Conservation (phyloP, 2,329 filamentous ascomycete genomes). For the Sphaerostilbella broomeana region DNA sequence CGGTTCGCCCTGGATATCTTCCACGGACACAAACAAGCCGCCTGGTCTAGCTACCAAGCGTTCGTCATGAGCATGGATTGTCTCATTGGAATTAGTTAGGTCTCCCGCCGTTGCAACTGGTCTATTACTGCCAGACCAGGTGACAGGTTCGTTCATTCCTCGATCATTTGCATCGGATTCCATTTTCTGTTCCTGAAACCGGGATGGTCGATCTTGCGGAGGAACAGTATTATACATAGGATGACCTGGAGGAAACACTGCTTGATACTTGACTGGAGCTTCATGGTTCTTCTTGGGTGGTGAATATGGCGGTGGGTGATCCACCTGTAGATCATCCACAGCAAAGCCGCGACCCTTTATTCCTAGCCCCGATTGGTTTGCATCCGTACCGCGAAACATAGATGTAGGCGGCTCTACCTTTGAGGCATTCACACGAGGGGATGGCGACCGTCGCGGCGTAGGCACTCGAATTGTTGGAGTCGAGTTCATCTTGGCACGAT, state of each 20-base stretch:
- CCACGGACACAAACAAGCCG: neutral
- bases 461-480: constrained; percentile 9
- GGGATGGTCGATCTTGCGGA: too few species aligned
- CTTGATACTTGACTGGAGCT: constrained; percentile 43
- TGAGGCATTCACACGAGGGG: constrained; percentile 1
- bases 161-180: too few species aligned
- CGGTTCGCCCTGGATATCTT: neutral
- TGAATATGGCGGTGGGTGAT: constrained; percentile 52
- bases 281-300: constrained; percentile 35
- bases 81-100: too few species aligned
- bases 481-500: constrained; percentile 4
- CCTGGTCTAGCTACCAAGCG: too few species aligned
- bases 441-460: constrained; percentile 12
- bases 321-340: constrained; percentile 30
- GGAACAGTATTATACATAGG: constrained; percentile 37
- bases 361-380: constrained; percentile 12
- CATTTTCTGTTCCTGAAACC: too few species aligned
- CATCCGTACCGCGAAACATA: constrained; percentile 1
- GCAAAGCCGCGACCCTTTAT: constrained; percentile 36
- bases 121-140: too few species aligned
- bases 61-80: too few species aligned
- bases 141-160: too few species aligned
- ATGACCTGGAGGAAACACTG: constrained; percentile 52
- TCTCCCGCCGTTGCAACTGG: too few species aligned
- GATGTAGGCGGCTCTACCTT: neutral